Base-by-base conservation (phyloP, 2,329 filamentous ascomycete genomes). In the Gnomoniopsis sp. region DNA sequence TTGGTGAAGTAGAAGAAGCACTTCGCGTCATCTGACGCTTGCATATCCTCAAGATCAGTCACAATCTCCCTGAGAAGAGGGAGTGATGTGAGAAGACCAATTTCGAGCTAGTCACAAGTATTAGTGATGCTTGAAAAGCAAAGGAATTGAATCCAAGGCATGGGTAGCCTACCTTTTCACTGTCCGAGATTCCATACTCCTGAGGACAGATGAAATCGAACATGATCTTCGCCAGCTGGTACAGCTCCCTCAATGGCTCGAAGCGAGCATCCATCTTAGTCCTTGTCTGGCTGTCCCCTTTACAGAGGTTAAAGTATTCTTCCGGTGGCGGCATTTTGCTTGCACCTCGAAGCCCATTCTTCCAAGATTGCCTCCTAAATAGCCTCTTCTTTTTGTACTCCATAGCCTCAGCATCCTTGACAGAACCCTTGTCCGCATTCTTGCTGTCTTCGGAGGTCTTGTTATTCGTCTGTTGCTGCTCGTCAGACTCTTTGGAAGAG, bases 1-100 rank as follows among this genome's bases (percentile, higher is more conserved):
- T 99, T 99, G 63, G 95, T 99, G 74, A 99, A 99, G 77, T 99
- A 99, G 75, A 98, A 91, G 79, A 98, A 98, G 1, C 89, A 93
- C 71, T 97, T 97, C 48, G 93, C 92, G 65, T 96, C 90, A 55
- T 93, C 88, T 0, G 91, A 96, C 3, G 95, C 93, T 74, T 99
- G 95, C 74, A 98, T 91, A 74, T 98, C 93, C 76, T 99, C 96
- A 2, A 99, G 82, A 68, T 99, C 93, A 69, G 93, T 89, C 7
- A 99, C 95, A 67, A 99, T 97, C 75, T 99, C 95, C 72, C 96
- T 96, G 49, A 99, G 84, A 17, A 99, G 80, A 2, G 95, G 96
- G 49, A 99, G 79, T 14, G 93, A 97, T 0, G 95, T 99, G 65
- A 99, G 78, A 1, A 99, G 83, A 2, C 95, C 95, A 72, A 99